A percentile compares a stretch with the other conserved stretches of the same genome.
These are phyloP conservation scores for Parietaria judaica DNA, from an alignment of 306 rosid genomes.

Conservation along the genomic window DNA sequence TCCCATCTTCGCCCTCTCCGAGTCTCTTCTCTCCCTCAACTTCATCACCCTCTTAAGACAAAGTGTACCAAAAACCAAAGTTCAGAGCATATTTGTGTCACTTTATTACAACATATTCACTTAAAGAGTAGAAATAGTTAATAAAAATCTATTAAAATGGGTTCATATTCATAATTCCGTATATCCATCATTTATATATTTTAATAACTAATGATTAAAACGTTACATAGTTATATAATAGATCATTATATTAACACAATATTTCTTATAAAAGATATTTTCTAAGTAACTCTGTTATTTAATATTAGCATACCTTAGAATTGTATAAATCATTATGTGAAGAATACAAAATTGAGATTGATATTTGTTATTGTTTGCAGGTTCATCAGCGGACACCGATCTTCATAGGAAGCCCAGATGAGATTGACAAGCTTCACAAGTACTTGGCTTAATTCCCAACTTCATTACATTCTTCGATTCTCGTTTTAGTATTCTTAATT, in stretches of 20 bases:
- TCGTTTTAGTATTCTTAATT: too few species aligned
- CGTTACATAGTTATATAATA: too few species aligned
- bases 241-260: background rate
- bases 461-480: too few species aligned
- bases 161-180: too few species aligned
- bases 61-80: too few species aligned
- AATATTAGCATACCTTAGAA: background rate
- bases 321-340: too few species aligned
- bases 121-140: too few species aligned
- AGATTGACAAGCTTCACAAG: constrained; percentile 85
- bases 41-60: background rate
- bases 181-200: too few species aligned
- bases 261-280: background rate
- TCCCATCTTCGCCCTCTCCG: constrained; percentile 14
- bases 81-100: background rate
- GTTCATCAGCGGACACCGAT: constrained; percentile 85
- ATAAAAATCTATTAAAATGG: background rate
- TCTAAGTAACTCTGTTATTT: too few species aligned
- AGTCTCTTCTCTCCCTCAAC: constrained; percentile 14
- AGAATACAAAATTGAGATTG: background rate
- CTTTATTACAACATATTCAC: too few species aligned
- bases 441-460: constrained; percentile 36
- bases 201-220: background rate
- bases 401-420: constrained; percentile 82
- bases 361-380: constrained; percentile 26